Evolutionary conservation across 2,329 filamentous ascomycete genomes (phyloP).

Genomic region (Xylaria digitata): DNA sequence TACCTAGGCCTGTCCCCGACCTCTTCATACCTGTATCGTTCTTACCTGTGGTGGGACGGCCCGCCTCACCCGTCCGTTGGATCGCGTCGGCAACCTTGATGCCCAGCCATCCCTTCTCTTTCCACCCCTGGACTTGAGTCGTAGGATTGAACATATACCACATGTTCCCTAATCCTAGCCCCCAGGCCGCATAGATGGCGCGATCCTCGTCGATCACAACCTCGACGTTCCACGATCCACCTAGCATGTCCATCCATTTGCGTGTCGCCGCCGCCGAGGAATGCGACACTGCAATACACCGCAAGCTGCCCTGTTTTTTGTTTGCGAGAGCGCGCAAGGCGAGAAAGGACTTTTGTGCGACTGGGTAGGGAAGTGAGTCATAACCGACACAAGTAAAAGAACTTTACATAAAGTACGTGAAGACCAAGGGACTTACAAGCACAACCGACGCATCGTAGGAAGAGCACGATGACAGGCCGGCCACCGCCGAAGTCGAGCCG

Average conservation of each 20-base stretch:
- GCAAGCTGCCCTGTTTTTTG: slow-evolving; percentile 60
- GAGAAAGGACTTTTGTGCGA: slow-evolving; percentile 68
- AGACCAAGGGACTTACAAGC: slow-evolving; percentile 57
- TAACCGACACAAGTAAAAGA: slow-evolving; percentile 12
- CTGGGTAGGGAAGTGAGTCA: slow-evolving; percentile 47
- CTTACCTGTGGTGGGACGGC: slow-evolving; percentile 38
- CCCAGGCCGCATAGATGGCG: slow-evolving; percentile 69
- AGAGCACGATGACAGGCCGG: slow-evolving; percentile 60
- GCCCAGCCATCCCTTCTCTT: slow-evolving; percentile 66
- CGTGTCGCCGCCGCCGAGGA: slow-evolving; percentile 66
- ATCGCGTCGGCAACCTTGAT: slow-evolving; percentile 62
- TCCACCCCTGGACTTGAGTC: slow-evolving; percentile 64
- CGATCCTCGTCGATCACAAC: slow-evolving; percentile 67
- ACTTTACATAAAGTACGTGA: slow-evolving; percentile 5
- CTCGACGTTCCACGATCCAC: slow-evolving; percentile 67
- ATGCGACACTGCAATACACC: slow-evolving; percentile 70
- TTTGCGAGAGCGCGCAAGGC: slow-evolving; percentile 65
- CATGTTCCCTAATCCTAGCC: slow-evolving; percentile 62
- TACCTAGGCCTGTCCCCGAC: slow-evolving; percentile 40
- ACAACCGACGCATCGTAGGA: slow-evolving; percentile 66
- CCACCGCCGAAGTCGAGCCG: slow-evolving; percentile 59
- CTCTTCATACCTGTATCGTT: slow-evolving; percentile 53
- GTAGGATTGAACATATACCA: slow-evolving; percentile 67
- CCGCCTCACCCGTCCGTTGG: slow-evolving; percentile 51
- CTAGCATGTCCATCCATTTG: slow-evolving; percentile 66